Percentiles rank a stretch among this genome's conserved stretches.
phyloP scores from a whole-genome alignment of 768 basidiomycete species.

The Baorangia bicolor region DNA sequence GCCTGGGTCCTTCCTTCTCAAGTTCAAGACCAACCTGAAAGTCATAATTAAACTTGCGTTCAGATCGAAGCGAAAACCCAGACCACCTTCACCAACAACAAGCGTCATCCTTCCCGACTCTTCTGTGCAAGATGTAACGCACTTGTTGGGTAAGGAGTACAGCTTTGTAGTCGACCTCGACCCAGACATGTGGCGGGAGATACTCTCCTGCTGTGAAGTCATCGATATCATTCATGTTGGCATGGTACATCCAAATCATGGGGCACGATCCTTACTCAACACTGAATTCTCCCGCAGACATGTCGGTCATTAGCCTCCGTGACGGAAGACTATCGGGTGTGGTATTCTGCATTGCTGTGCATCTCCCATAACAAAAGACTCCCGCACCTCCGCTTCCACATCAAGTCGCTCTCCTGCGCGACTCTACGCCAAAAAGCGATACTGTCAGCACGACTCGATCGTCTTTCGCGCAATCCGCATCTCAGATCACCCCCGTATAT shows the following conservation, averaged over 20 bases:
- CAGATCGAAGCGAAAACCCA: neutral
- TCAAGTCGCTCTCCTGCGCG: too few relatives aligned
- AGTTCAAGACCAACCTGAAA: neutral
- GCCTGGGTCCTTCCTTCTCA: neutral
- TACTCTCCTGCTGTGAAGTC: too few relatives aligned
- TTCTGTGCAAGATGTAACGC: neutral
- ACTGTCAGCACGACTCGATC: neutral
- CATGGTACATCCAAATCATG: too few relatives aligned
- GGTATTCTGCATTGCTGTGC: neutral
- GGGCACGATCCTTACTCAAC: too few relatives aligned
- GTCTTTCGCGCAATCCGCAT: neutral
- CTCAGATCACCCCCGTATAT: neutral
- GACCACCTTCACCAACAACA: neutral
- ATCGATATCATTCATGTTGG: too few relatives aligned
- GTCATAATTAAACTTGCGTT: neutral
- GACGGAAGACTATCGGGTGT: neutral
- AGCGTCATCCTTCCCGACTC: neutral
- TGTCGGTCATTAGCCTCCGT: too few relatives aligned
- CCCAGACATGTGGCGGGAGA: constrained; percentile 1
- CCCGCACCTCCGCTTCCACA: too few relatives aligned
- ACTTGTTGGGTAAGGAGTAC: neutral
- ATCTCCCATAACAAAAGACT: too few relatives aligned
- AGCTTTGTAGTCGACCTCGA: neutral
- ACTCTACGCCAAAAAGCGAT: too few relatives aligned
- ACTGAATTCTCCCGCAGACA: too few relatives aligned